Evolutionary conservation across 129 eudicot species (phyloP).

Genomic region (Sambucus nigra): DNA sequence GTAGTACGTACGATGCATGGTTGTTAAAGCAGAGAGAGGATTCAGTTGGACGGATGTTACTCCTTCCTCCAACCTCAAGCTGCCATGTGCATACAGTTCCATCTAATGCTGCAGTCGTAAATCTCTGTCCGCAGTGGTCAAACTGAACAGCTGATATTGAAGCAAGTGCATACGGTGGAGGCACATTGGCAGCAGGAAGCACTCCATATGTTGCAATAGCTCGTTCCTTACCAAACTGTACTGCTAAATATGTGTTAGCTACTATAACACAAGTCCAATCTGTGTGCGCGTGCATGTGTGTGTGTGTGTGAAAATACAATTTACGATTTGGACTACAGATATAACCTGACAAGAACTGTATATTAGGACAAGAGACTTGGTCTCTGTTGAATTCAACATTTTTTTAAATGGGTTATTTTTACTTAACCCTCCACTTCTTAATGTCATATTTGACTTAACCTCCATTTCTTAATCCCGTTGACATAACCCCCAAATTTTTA

Average conservation of each 20-base stretch:
- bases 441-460: too few relatives aligned
- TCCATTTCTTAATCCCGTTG: too few relatives aligned
- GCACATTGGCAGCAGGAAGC: constrained; percentile 95
- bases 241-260: constrained; percentile 4
- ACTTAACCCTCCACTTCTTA: too few relatives aligned
- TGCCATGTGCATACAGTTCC: constrained; percentile 99
- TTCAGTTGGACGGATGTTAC: constrained; percentile 87
- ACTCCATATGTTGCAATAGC: constrained; percentile 98
- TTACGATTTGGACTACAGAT: too few relatives aligned
- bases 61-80: constrained; percentile 98
- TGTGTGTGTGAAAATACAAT: too few relatives aligned
- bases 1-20: constrained; percentile 64
- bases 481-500: too few relatives aligned
- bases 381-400: too few relatives aligned
- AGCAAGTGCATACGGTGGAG: constrained; percentile 97
- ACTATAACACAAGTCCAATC: not conserved
- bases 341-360: too few relatives aligned
- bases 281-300: not conserved
- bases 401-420: too few relatives aligned
- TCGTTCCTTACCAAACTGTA: constrained; percentile 82
- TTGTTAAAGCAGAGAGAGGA: constrained; percentile 81
- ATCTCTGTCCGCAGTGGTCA: constrained; percentile 87
- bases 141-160: constrained; percentile 79
- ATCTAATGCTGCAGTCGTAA: constrained; percentile 83
- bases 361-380: too few relatives aligned